phyloP scores from a whole-genome alignment of 371 early-diverging fungal genomes.

The Chytridium lagenaria region DNA sequence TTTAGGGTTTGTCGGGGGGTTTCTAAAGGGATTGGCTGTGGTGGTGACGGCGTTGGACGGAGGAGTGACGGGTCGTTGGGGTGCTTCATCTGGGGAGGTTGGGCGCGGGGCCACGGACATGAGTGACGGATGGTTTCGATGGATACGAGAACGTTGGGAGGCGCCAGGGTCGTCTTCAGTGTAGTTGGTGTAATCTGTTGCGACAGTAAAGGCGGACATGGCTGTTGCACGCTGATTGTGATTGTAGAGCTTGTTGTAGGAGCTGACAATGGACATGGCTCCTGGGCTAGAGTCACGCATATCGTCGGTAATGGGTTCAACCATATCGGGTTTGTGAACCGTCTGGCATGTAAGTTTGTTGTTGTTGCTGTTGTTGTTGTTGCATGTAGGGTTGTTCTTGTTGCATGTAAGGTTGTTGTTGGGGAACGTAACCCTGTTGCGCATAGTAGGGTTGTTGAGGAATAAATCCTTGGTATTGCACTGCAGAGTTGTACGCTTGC shows the following conservation, averaged over 20 bases:
- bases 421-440: too few relatives aligned
- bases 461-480: too few relatives aligned
- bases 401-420: not conserved
- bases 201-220: not conserved
- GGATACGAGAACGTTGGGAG: not conserved
- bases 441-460: too few relatives aligned
- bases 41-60: not conserved
- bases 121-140: conserved; percentile 7
- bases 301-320: not conserved
- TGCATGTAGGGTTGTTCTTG: not conserved
- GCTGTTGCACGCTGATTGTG: not conserved
- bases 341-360: not conserved
- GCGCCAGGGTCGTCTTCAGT: not conserved
- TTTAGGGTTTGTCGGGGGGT: not conserved
- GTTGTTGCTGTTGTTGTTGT: not conserved
- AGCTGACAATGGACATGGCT: not conserved
- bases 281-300: not conserved
- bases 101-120: not conserved
- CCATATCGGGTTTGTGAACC: not conserved
- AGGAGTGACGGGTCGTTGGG: not conserved
- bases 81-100: not conserved
- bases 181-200: not conserved
- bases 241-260: conserved; percentile 3
- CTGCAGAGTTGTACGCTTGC: too few relatives aligned
- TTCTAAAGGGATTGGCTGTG: not conserved